These are phyloP conservation scores for Cudoniella acicularis DNA, from an alignment of 495 filamentous ascomycete genomes.

Conservation along the genomic window DNA sequence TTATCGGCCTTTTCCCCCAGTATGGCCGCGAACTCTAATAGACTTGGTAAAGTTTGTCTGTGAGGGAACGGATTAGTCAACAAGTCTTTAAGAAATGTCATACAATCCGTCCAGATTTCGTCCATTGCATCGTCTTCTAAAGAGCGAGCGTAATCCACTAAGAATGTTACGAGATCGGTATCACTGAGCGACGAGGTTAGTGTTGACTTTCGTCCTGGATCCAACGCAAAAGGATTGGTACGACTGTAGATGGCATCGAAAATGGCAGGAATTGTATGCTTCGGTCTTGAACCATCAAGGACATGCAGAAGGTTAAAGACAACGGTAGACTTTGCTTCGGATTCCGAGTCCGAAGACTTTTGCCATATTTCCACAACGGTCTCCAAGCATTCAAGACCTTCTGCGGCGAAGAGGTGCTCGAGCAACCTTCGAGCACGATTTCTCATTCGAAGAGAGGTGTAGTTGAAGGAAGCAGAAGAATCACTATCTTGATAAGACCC, in stretches of 20 bases:
- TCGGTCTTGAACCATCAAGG: constrained; percentile 85
- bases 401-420: constrained; percentile 89
- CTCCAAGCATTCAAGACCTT: constrained; percentile 93
- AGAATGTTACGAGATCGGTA: constrained; percentile 76
- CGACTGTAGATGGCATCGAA: constrained; percentile 96
- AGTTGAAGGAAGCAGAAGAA: constrained; percentile 79
- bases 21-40: constrained; percentile 85
- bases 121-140: constrained; percentile 98
- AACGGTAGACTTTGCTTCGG: constrained; percentile 36
- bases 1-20: constrained; percentile 93
- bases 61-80: constrained; percentile 94
- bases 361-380: constrained; percentile 83
- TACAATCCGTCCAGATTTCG: constrained; percentile 96
- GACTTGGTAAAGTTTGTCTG: constrained; percentile 78
- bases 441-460: constrained; percentile 83
- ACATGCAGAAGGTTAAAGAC: constrained; percentile 86
- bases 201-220: constrained; percentile 76
- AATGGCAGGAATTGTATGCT: constrained; percentile 90
- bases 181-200: constrained; percentile 80
- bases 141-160: constrained; percentile 83
- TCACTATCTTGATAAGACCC: constrained; percentile 55
- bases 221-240: constrained; percentile 78
- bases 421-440: constrained; percentile 83
- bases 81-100: constrained; percentile 84
- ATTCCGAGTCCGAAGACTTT: constrained; percentile 24